Base-by-base conservation (phyloP, 2,329 filamentous ascomycete genomes). In the Metarhizium humberi region DNA sequence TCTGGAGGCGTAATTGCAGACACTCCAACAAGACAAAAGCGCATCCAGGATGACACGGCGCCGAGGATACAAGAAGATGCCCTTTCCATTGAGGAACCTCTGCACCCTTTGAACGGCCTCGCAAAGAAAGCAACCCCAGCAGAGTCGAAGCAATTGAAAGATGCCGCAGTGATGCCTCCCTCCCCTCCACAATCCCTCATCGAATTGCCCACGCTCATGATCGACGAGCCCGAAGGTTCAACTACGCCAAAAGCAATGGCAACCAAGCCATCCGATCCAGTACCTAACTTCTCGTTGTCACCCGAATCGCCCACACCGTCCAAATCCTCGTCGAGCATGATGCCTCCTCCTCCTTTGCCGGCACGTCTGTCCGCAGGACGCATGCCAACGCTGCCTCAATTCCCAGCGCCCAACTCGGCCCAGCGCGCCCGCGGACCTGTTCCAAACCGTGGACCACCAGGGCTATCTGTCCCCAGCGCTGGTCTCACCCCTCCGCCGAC, bases 401-500 rank as follows among this genome's bases (percentile, higher is more conserved):
- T 81, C 60, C 79, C 78, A 8, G 75, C 78, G 25, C 56, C 71
- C 34, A 77, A 78, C 67, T 82, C 79, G 1, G 73, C 74, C 3
- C 78, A 81, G 62, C 71, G 78, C 53, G 75, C 78, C 60, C 64
- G 65, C 56, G 68, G 69, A 47, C 73, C 75, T 55, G 57, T 69
- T 57, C 74, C 74, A 42, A 71, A 75, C 65, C 74, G 75, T 62
- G 65, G 66, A 42, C 59, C 10, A 64, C 58, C 49, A 67, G 56
- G 56, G 59, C 52, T 55, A 43, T 51, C 51, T 29, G 5, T 53
- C 62, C 47, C 10, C 77, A 7, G 13, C 73, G 0, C 75, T 75
- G 32, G 78, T 73, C 76, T 85, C 50, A 75, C 78, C 1, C 81
- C 78, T 0, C 81, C 82, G 0, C 79, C 81, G 0, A 77, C 79